Evolutionary conservation across 257 asterid genomes (phyloP).

Genomic region (Datura wrightii): DNA sequence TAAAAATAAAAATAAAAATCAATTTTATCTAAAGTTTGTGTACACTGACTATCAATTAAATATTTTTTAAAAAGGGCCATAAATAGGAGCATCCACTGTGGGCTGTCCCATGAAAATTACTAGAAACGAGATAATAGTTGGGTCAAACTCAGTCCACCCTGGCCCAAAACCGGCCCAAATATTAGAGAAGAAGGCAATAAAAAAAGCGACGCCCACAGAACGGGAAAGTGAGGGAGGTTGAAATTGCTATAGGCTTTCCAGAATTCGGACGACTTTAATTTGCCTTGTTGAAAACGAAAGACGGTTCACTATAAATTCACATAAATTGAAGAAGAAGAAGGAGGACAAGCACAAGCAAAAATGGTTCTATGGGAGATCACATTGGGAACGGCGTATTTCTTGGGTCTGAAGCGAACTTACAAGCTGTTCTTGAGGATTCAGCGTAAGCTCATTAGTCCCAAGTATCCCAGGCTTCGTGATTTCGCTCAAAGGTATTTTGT

Average conservation of each 20-base stretch:
- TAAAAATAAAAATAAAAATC: too few species aligned
- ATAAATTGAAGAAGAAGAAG: constrained; percentile 15
- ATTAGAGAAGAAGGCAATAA: background rate
- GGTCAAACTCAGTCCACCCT: background rate
- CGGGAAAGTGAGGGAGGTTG: background rate
- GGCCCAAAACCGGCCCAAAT: constrained; percentile 17
- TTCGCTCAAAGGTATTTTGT: constrained; percentile 61
- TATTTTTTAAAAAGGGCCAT: too few species aligned
- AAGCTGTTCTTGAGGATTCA: constrained; percentile 75
- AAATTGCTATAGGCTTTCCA: background rate
- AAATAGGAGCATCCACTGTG: too few species aligned
- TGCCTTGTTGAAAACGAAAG: constrained; percentile 31
- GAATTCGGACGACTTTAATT: background rate
- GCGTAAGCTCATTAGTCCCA: constrained; percentile 68
- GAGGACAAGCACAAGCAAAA: background rate
- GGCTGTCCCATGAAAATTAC: background rate
- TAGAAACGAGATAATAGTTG: background rate
- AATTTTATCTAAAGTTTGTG: too few species aligned
- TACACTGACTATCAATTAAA: too few species aligned
- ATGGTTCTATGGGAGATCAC: constrained; percentile 98
- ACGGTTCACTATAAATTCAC: constrained; percentile 4
- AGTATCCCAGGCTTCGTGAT: constrained; percentile 61
- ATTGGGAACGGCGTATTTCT: constrained; percentile 83
- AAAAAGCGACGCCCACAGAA: background rate
- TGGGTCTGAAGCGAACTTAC: constrained; percentile 84